Percentiles rank a stretch among this genome's conserved stretches.
phyloP scores from a whole-genome alignment of 192 early-diverging fungal species.

The Thamnidium elegans region DNA sequence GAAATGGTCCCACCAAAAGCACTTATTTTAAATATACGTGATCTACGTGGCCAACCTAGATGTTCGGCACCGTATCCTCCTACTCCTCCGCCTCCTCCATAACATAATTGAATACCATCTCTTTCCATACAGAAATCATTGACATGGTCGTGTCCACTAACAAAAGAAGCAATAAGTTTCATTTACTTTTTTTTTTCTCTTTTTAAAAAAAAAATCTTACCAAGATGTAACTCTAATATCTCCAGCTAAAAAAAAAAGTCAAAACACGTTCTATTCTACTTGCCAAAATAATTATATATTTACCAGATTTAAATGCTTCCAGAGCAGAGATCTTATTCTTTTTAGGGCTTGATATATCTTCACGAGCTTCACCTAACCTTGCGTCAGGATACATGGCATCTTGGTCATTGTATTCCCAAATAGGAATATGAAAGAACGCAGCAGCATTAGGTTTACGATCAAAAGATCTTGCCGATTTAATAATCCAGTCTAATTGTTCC shows the following conservation, averaged over 20 bases:
- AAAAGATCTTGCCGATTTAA: constrained; percentile 29
- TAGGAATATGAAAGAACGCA: constrained; percentile 47
- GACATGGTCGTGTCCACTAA: constrained; percentile 32
- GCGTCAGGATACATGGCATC: not conserved
- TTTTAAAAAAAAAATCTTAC: constrained; percentile 7
- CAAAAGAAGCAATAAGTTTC: not conserved
- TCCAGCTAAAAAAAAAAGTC: constrained; percentile 15
- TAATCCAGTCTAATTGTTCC: constrained; percentile 47
- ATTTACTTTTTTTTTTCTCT: not conserved
- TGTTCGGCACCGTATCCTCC: constrained; percentile 40
- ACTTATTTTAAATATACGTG: constrained; percentile 39
- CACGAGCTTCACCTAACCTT: constrained; percentile 21
- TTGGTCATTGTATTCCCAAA: constrained; percentile 18
- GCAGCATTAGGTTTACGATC: constrained; percentile 39
- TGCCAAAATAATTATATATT: not conserved
- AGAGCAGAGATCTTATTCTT: constrained; percentile 7
- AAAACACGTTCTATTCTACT: not conserved
- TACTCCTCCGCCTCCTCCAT: constrained; percentile 41
- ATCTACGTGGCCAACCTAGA: constrained; percentile 33
- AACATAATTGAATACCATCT: constrained; percentile 42
- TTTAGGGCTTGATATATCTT: constrained; percentile 20
- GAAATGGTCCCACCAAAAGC: constrained; percentile 33
- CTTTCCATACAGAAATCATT: constrained; percentile 41
- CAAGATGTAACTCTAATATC: constrained; percentile 23
- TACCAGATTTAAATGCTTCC: constrained; percentile 20